phyloP scores from a whole-genome alignment of 2,329 filamentous ascomycete genomes.

The Fusarium siculi region DNA sequence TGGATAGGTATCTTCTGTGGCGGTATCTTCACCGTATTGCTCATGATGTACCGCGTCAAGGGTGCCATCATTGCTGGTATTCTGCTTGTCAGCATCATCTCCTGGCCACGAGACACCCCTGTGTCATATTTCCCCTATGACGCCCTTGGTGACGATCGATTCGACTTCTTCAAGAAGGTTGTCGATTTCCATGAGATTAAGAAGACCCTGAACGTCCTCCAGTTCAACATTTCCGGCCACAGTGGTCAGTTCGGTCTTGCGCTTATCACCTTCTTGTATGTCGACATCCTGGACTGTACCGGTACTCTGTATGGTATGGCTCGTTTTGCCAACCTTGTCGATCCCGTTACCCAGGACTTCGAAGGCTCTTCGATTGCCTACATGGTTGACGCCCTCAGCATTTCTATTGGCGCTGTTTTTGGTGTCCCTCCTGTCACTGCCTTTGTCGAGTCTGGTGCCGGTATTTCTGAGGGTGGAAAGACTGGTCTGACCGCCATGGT shows the following conservation, averaged over 20 bases:
- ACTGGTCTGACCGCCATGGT: constrained; percentile 86
- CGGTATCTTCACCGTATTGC: constrained; percentile 79
- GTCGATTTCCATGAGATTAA: constrained; percentile 84
- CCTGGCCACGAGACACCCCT: constrained; percentile 80
- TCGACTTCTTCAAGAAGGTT: constrained; percentile 90
- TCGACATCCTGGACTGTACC: constrained; percentile 88
- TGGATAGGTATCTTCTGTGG: constrained; percentile 92
- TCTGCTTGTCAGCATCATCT: constrained; percentile 85
- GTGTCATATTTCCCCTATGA: constrained; percentile 87
- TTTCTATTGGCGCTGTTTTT: constrained; percentile 82
- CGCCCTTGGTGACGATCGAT: constrained; percentile 72
- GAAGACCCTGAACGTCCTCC: constrained; percentile 74
- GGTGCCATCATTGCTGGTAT: constrained; percentile 88
- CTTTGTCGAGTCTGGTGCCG: constrained; percentile 89
- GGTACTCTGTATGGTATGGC: constrained; percentile 93
- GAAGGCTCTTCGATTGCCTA: constrained; percentile 87
- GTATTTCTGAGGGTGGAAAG: constrained; percentile 86
- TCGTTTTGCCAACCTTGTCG: constrained; percentile 81
- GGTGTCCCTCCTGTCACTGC: constrained; percentile 85
- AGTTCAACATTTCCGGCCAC: constrained; percentile 76
- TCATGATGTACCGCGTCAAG: constrained; percentile 89
- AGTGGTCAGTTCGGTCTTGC: constrained; percentile 83
- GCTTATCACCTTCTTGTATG: constrained; percentile 89
- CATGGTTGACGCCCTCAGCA: constrained; percentile 80
- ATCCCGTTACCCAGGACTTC: constrained; percentile 86